Percentiles rank a stretch among this genome's conserved stretches.
phyloP scores from a whole-genome alignment of 441 rosid species.

The Pelargonium myrrhifolium region DNA sequence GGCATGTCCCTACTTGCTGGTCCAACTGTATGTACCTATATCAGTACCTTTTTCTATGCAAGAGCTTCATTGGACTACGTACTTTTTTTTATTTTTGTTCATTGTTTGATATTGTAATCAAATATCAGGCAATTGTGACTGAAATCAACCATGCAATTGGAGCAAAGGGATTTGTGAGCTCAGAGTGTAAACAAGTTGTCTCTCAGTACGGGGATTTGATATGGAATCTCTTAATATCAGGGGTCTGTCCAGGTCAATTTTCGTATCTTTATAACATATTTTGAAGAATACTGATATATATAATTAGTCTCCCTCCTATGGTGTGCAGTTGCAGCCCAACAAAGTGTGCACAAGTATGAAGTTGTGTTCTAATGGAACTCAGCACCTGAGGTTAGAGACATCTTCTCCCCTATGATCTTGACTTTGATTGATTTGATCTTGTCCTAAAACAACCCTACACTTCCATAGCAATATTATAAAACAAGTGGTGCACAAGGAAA shows the following conservation, averaged over 20 bases:
- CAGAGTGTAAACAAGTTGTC: slow-evolving; percentile 63
- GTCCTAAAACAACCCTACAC: neutral
- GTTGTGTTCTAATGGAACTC: slow-evolving; percentile 19
- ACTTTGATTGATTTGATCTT: neutral
- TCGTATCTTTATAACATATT: neutral
- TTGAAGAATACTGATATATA: neutral
- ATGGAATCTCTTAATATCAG: slow-evolving; percentile 58
- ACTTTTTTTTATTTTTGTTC: neutral
- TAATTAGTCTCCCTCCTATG: no score
- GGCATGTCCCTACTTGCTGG: slow-evolving; percentile 80
- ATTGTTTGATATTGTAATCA: neutral
- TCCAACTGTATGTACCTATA: slow-evolving; percentile 45
- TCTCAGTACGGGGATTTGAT: slow-evolving; percentile 60
- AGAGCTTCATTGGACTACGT: no score
- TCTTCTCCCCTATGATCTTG: neutral
- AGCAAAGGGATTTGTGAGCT: slow-evolving; percentile 56
- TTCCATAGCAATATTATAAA: slow-evolving; percentile 14
- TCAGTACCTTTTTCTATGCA: no score
- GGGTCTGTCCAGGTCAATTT: slow-evolving; percentile 30
- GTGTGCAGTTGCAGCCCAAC: slow-evolving; percentile 22
- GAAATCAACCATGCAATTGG: slow-evolving; percentile 81
- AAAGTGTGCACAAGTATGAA: slow-evolving; percentile 24
- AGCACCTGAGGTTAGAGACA: slow-evolving; percentile 16
- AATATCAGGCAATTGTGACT: slow-evolving; percentile 46
- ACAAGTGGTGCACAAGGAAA: slow-evolving; percentile 19